Base-by-base conservation (phyloP, 2,329 filamentous ascomycete genomes). In the Fusarium albidum region DNA sequence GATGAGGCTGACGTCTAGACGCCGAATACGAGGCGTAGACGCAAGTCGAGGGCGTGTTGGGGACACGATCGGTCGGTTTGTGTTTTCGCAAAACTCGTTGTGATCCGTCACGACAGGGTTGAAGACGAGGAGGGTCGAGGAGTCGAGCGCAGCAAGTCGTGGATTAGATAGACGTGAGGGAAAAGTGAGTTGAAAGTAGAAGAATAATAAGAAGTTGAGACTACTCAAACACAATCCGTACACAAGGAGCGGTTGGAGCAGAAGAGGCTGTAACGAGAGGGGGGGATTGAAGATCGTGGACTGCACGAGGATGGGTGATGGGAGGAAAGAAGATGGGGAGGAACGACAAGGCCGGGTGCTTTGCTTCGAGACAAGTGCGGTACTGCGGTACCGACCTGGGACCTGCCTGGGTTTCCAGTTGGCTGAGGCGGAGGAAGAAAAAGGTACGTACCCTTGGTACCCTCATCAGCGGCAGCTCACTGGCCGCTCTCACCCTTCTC, bases 341-440 rank as follows among this genome's bases (percentile, higher is more conserved):
- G 71, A 72, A 70, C 71, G 70, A 73, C 69, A 67, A 68, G 66
- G 59, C 61, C 58, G 67, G 69, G 66, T 65, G 67, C 63, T 65
- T 63, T 68, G 62, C 68, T 62, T 40, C 59, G 59, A 64, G 63
- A 68, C 59, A 63, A 63, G 65, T 65, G 65, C 52, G 66, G 66
- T 67, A 64, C 66, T 60, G 62, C 57, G 63, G 64, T 66, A 62
- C 66, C 53, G 50, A 59, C 66, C 55, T 68, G 61, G 55, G 61
- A 52, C 52, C 61, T 63, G 56, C 61, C 57, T 64, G 55, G 59
- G 64, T 59, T 59, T 61, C 58, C 57, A 62, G 59, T 64, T 65
- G 64, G 64, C 57, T 61, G 53, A 66, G 64, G 59, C 52, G 56
- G 50, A 42, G 34, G 46, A 45, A 45, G 50, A 32, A 49, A 52